A percentile compares a stretch with the other conserved stretches of the same genome.
phyloP scores from a whole-genome alignment of 2,329 filamentous ascomycete species.

The Trichoderma endophyticum region DNA sequence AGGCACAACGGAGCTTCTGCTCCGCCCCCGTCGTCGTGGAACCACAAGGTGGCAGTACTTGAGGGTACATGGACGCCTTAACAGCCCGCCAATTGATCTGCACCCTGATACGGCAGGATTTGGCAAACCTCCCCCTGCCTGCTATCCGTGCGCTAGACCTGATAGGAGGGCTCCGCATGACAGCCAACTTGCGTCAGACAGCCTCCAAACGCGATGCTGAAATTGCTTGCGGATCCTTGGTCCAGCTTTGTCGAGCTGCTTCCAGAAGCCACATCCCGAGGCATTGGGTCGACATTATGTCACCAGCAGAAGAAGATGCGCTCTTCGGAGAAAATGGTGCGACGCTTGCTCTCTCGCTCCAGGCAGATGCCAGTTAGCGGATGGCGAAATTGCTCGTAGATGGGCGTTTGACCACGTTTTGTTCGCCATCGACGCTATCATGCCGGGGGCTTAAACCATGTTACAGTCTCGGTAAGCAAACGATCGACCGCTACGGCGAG shows the following conservation, averaged over 20 bases:
- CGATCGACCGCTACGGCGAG: not conserved
- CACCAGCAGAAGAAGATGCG: not conserved
- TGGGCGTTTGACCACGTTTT: not conserved
- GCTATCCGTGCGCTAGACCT: constrained; percentile 11
- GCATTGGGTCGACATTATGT: constrained; percentile 4
- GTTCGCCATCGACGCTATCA: not conserved
- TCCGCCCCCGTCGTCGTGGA: constrained; percentile 4
- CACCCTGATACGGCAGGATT: not conserved
- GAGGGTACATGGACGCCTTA: not conserved
- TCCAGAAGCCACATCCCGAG: constrained; percentile 10
- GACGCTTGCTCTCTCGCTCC: not conserved
- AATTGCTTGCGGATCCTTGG: not conserved
- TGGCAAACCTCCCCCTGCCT: not conserved
- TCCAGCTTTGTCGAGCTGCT: not conserved
- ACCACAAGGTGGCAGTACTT: constrained; percentile 8
- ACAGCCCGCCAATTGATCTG: constrained; percentile 6
- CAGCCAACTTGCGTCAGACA: not conserved
- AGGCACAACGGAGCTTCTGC: constrained; percentile 9
- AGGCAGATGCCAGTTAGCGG: not conserved
- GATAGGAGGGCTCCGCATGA: not conserved
- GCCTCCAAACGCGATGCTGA: not conserved
- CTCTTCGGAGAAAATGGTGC: not conserved
- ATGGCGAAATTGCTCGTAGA: not conserved
- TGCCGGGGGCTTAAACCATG: not conserved
- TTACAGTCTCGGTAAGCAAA: not conserved